Evolutionary conservation across 2,329 filamentous ascomycete species (phyloP), one percentile per base, ranked within the genome.

Genomic region (Didymellaceae sp.): DNA sequence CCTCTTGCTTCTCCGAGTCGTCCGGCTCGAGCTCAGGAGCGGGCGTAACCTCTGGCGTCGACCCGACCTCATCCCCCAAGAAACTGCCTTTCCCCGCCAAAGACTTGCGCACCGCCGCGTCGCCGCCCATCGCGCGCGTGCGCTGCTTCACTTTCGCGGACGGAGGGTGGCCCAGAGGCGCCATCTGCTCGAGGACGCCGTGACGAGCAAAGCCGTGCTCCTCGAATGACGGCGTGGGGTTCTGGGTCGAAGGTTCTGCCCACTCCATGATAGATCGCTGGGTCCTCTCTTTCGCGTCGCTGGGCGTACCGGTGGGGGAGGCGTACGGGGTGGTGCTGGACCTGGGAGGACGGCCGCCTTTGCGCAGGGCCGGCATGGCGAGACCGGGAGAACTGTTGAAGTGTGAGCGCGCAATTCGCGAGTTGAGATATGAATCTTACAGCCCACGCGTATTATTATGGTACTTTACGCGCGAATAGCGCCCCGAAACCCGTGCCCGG

Each of bases 121-220:
- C 41, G 17, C 72, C 70, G 35, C 72, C 73, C 40, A 78, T 74
- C 22, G 71, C 68, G 65, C 78, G 81, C 51, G 80, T 70, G 59
- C 80, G 78, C 54, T 78, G 77, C 75, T 85, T 84, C 58, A 86
- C 78, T 68, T 84, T 82, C 38, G 81, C 75, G 17, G 80, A 81
- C 10, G 91, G 91, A 61, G 86, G 79, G 45, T 86, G 82, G 31
- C 91, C 91, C 47, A 96, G 77, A 20, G 91, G 87, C 44, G 86
- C 86, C 91, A 96, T 96, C 64, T 87, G 87, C 73, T 90, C 87
- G 51, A 95, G 78, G 14, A 95, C 89, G 57, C 89, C 89, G 71
- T 86, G 84, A 39, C 87, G 81, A 64, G 87, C 79, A 61, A 94
- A 81, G 34, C 88, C 89, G 69, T 83, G 79, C 61, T 96, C 90